phyloP scores from a whole-genome alignment of 768 basidiomycete genomes.

The Stropharia rugosoannulata region DNA sequence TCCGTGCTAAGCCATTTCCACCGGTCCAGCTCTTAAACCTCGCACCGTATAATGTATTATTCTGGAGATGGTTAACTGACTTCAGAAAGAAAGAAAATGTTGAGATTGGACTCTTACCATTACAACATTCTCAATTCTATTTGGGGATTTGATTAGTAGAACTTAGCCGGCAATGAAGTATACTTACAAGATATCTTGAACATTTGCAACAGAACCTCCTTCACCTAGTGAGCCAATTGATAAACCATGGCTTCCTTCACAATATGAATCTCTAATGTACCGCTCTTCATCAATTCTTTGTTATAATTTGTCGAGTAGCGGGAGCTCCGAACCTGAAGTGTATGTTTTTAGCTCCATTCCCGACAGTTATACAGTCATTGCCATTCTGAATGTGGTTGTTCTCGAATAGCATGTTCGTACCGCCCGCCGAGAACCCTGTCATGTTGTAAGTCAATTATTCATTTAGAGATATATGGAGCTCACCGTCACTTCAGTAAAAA shows the following conservation, averaged over 20 bases:
- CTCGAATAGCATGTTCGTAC: constrained; percentile 57
- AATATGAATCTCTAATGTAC: constrained; percentile 42
- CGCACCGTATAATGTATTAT: constrained; percentile 53
- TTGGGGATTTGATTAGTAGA: background rate
- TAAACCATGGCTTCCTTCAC: constrained; percentile 59
- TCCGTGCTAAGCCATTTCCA: constrained; percentile 55
- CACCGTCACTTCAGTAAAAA: constrained; percentile 33
- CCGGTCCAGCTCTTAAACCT: constrained; percentile 71
- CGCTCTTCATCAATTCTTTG: background rate
- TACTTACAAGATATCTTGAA: constrained; percentile 55
- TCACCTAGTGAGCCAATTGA: constrained; percentile 55
- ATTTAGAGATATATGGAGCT: background rate
- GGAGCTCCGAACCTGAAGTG: constrained; percentile 35
- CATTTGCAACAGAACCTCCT: constrained; percentile 47
- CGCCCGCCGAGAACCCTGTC: constrained; percentile 53
- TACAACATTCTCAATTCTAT: constrained; percentile 43
- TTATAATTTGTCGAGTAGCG: background rate
- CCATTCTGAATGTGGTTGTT: constrained; percentile 58
- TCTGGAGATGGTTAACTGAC: constrained; percentile 26
- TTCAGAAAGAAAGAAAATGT: background rate
- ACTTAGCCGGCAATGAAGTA: background rate
- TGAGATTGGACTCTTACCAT: constrained; percentile 30
- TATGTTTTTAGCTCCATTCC: constrained; percentile 55
- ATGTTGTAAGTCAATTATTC: background rate
- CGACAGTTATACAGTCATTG: constrained; percentile 62